phyloP scores from a whole-genome alignment of 2,329 filamentous ascomycete genomes.

The Cladosporium sp. region DNA sequence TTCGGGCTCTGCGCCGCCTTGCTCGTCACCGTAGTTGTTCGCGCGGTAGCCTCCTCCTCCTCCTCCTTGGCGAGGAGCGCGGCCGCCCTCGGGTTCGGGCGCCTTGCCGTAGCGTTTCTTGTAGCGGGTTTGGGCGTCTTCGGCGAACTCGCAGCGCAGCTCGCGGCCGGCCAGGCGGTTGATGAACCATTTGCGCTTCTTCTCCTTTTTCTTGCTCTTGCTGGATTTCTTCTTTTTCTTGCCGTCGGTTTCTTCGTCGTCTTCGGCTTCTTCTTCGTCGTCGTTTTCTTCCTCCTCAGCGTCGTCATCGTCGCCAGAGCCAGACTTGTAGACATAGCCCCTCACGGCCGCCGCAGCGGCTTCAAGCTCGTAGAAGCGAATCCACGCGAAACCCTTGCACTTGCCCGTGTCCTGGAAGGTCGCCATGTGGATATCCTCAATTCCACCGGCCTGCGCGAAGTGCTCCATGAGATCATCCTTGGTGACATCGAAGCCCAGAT shows the following conservation, averaged over 20 bases:
- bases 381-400: slow-evolving; percentile 96
- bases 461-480: slow-evolving; percentile 76
- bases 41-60: neutral
- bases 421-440: slow-evolving; percentile 80
- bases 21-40: slow-evolving; percentile 14
- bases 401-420: slow-evolving; percentile 96
- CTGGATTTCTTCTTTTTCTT: slow-evolving; percentile 42
- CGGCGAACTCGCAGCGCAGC: slow-evolving; percentile 86
- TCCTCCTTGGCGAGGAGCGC: slow-evolving; percentile 15
- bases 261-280: slow-evolving; percentile 29
- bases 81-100: slow-evolving; percentile 21
- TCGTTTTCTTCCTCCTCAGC: slow-evolving; percentile 49
- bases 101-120: slow-evolving; percentile 76
- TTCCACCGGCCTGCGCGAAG: slow-evolving; percentile 77
- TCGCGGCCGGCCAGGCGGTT: slow-evolving; percentile 75
- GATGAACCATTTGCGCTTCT: slow-evolving; percentile 67
- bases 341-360: slow-evolving; percentile 71
- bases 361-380: slow-evolving; percentile 77
- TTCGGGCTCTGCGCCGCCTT: slow-evolving; percentile 24
- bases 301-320: slow-evolving; percentile 41
- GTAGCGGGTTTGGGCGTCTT: slow-evolving; percentile 83
- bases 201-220: slow-evolving; percentile 39
- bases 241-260: slow-evolving; percentile 38
- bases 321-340: slow-evolving; percentile 67
- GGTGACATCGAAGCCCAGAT: slow-evolving; percentile 48